phyloP scores from a whole-genome alignment of 768 basidiomycete species.

The Macrolepiota albuminosa region DNA sequence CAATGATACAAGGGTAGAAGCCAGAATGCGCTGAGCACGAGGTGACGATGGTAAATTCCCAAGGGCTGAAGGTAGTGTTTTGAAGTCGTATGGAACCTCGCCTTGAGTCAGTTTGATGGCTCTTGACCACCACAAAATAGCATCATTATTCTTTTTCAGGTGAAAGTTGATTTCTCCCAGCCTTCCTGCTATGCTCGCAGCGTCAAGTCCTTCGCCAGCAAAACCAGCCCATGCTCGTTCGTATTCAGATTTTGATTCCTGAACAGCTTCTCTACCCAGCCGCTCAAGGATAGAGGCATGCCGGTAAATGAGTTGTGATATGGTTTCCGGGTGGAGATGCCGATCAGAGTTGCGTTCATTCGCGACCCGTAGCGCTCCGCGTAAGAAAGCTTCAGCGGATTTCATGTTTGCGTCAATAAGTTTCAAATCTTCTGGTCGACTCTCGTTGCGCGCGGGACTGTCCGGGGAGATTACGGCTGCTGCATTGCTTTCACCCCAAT shows the following conservation, averaged over 20 bases:
- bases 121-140: conserved; percentile 65
- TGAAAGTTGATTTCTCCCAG: conserved; percentile 62
- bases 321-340: conserved; percentile 43
- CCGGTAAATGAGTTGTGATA: conserved; percentile 48
- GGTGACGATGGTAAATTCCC: conserved; percentile 47
- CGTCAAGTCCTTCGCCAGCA: conserved; percentile 31
- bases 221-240: conserved; percentile 52
- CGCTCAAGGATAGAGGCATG: conserved; percentile 58
- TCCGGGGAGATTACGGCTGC: conserved; percentile 33
- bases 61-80: conserved; percentile 27
- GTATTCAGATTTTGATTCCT: conserved; percentile 53
- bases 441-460: conserved; percentile 26
- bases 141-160: conserved; percentile 47
- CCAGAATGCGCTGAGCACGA: conserved; percentile 55
- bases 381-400: conserved; percentile 50
- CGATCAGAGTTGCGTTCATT: conserved; percentile 32
- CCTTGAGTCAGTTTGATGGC: conserved; percentile 44
- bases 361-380: conserved; percentile 42
- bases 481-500: conserved; percentile 52
- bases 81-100: conserved; percentile 17
- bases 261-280: conserved; percentile 47
- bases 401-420: conserved; percentile 52
- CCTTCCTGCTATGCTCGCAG: conserved; percentile 57
- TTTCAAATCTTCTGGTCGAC: conserved; percentile 31
- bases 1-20: conserved; percentile 60